Evolutionary conservation across 768 basidiomycete genomes (phyloP).

Genomic region (Tylopilus vinaceipallidus): DNA sequence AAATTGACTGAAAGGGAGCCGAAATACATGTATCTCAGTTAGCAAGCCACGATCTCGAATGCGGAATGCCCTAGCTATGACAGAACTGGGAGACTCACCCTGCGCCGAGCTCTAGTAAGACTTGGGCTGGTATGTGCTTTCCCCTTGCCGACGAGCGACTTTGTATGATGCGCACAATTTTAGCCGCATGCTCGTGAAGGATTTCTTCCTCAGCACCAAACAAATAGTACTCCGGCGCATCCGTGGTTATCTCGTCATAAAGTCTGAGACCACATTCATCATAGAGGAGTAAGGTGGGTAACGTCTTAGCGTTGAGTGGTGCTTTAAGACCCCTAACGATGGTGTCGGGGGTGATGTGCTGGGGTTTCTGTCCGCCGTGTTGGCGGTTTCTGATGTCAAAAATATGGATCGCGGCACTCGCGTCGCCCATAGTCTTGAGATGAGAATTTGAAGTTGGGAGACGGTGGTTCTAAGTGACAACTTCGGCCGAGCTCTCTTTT

Average conservation of each 20-base stretch:
- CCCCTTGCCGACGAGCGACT: constrained; percentile 21
- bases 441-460: not conserved
- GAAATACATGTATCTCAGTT: not conserved
- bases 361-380: not conserved
- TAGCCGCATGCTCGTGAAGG: constrained; percentile 63
- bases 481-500: constrained; percentile 1
- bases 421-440: constrained; percentile 20
- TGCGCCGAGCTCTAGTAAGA: constrained; percentile 89
- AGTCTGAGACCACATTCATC: constrained; percentile 81
- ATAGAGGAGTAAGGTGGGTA: constrained; percentile 86
- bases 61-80: not conserved
- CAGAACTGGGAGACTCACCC: constrained; percentile 55
- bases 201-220: constrained; percentile 89
- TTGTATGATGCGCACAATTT: constrained; percentile 78
- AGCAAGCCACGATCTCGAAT: not conserved
- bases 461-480: not conserved
- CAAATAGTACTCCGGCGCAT: constrained; percentile 82
- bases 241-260: constrained; percentile 83
- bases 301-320: constrained; percentile 51
- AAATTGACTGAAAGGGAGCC: no score
- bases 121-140: constrained; percentile 40
- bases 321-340: constrained; percentile 56
- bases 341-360: constrained; percentile 40
- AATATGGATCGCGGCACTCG: constrained; percentile 16
- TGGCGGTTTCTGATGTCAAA: constrained; percentile 23